Evolutionary conservation across 345 rosid genomes (phyloP), one percentile per base, ranked within the genome.

Genomic region (Corymbia maculata): DNA sequence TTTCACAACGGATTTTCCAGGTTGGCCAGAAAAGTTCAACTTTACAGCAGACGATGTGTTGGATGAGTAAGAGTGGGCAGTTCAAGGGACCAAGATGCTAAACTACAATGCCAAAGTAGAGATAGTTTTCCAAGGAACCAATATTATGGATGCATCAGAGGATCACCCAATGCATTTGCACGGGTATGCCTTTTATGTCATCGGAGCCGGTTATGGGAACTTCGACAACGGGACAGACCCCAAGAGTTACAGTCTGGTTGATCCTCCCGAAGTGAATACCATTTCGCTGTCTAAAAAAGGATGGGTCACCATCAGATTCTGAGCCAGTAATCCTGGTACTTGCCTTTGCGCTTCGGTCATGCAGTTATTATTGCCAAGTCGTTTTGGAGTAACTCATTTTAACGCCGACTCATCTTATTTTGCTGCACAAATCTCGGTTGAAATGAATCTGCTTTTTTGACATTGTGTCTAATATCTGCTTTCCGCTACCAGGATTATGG

Each of bases 1-100:
- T 36, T 91, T 88, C 86, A 90, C 91, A 8, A 61, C 36, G 2
- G 92, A 91, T 87, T 91, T 91, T 61, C 93, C 90, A 2, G 88
- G 86, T 6, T 24, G 45, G 17, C 93, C 91, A 4, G 82, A 87
- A 22, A 36, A 3, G 1, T 82, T 30, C 53, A 70, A 91, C 82
- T 91, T 90, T 26, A 57, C 88, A 4, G 51, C 87, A 45, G 87
- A 85, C 10, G 55, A 79, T 36, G 55, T 87, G 32, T 21, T 51
- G 11, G 21, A 16, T 10, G 75, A 52, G 8, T 45, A 44, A 0
- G 44, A 45, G 10, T 8, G 44, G 32, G 44, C 92, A 36, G 2
- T 49, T 9, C 19, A 36, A 51, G 93, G 89, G 57, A 89, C 91
- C 8, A 87, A 85, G 85, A 84, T 89, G 79, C 84, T 91, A 50